phyloP scores from a whole-genome alignment of 2,329 filamentous ascomycete species.

The Diaporthe citriasiana region DNA sequence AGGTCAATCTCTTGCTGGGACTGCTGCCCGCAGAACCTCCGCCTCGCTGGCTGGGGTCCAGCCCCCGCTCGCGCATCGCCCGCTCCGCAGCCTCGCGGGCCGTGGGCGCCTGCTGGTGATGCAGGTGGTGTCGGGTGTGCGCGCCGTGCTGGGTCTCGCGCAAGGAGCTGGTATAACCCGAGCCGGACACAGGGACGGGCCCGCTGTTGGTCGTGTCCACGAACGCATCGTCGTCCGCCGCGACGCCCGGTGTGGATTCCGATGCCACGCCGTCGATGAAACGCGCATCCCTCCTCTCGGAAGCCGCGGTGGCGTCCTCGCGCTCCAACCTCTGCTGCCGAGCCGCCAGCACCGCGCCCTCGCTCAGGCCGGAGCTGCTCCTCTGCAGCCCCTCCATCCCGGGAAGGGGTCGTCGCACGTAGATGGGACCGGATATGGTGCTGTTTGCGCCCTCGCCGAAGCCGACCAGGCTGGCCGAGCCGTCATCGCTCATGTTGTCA shows the following conservation, averaged over 20 bases:
- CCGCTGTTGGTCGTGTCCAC: constrained; percentile 76
- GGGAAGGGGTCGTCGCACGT: constrained; percentile 66
- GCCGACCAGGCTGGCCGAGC: constrained; percentile 85
- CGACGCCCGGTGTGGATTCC: constrained; percentile 62
- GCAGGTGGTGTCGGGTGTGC: constrained; percentile 45
- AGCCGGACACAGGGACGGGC: constrained; percentile 62
- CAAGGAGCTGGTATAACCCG: constrained; percentile 55
- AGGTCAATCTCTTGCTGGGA: constrained; percentile 68
- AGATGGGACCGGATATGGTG: constrained; percentile 84
- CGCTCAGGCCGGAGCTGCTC: constrained; percentile 66
- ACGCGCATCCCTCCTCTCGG: constrained; percentile 71
- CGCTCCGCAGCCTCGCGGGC: constrained; percentile 73
- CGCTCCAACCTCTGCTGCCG: constrained; percentile 52
- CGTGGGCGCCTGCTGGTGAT: constrained; percentile 50
- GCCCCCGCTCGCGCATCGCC: constrained; percentile 69
- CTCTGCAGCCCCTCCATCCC: constrained; percentile 61
- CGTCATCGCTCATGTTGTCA: constrained; percentile 89
- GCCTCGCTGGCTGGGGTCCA: constrained; percentile 65
- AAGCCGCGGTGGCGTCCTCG: constrained; percentile 57
- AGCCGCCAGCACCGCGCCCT: constrained; percentile 53
- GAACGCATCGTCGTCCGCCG: constrained; percentile 64
- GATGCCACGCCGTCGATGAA: constrained; percentile 76
- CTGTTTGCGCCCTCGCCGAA: constrained; percentile 94
- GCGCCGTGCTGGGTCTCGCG: constrained; percentile 51
- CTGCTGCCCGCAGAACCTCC: constrained; percentile 58